phyloP scores from a whole-genome alignment of 73 alveolate genomes.

The Blepharisma stoltei region DNA sequence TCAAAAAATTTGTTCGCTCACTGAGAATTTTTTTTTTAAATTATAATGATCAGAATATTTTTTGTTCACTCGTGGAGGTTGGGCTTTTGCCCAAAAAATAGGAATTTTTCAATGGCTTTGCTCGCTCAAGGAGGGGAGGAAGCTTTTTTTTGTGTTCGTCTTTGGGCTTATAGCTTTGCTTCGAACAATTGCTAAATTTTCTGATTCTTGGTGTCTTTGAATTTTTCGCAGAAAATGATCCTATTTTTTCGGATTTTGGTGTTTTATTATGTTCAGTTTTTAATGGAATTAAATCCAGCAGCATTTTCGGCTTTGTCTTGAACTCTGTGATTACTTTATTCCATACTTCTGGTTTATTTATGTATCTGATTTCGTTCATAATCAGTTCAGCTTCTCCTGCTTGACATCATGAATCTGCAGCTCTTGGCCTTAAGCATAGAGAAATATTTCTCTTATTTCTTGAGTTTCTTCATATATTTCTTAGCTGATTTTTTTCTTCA shows the following conservation, averaged over 20 bases:
- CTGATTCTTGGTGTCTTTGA: not conserved
- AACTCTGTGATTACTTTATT: constrained; percentile 3
- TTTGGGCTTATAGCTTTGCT: not conserved
- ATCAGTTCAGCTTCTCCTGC: constrained; percentile 8
- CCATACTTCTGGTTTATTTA: constrained; percentile 18
- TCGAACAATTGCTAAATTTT: not conserved
- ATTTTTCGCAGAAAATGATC: not conserved
- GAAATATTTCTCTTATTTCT: no score
- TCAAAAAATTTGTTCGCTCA: no score
- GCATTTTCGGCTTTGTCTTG: not conserved
- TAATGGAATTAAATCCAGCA: constrained; percentile 11
- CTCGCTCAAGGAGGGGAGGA: not conserved
- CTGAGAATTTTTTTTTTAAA: no score
- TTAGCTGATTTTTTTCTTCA: no score
- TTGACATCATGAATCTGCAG: not conserved
- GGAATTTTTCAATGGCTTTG: not conserved
- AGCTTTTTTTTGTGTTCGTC: not conserved
- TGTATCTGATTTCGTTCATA: not conserved
- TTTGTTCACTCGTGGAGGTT: not conserved
- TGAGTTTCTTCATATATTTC: no score
- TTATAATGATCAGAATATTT: no score
- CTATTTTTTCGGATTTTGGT: not conserved
- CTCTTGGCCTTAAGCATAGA: not conserved
- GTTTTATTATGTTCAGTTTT: not conserved
- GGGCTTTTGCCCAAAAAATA: not conserved